Evolutionary conservation across 2,329 filamentous ascomycete genomes (phyloP), one percentile per base, ranked within the genome.

Genomic region (Colletotrichum musicola): DNA sequence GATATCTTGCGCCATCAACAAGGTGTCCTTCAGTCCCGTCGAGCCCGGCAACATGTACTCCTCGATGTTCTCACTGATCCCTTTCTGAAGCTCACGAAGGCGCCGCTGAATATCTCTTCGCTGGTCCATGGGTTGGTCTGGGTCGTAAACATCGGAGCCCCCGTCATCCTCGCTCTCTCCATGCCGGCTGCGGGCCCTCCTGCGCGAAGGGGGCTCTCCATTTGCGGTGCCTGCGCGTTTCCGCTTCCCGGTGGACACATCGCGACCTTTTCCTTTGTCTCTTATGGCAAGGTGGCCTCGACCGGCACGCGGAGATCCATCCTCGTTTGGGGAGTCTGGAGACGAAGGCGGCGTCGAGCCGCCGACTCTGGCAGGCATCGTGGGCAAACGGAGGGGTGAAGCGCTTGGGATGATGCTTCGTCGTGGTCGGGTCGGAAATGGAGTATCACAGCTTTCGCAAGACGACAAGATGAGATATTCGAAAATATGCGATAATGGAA

Each of bases 81-180:
- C 78, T 40, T 82, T 92, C 77, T 81, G 83, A n/a, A 97, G 83
- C 50, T 90, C 88, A 71, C 95, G 88, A 67, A 94, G 85, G 10
- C 85, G 86, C 65, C 89, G 89, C 68, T 94, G 92, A 40, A 97
- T 82, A 61, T 84, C 81, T 25, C 95, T 87, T 47, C 94, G 89
- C 78, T 94, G 88, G 50, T 92, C 88, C 13, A 92, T 84, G 64
- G 93, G 86, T 77, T 98, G 95, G 69, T 97, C 90, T 0, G 94
- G 95, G 75, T 98, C 92, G 78, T 95, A 97, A 5, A 84, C 82
- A 20, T 87, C 84, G 7, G 70, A 66, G 12, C 68, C 58, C 42
- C 53, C 55, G 7, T 46, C 71, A 9, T 72, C 71, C 20, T 72
- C 47, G 25, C 70, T 66, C 4, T 71, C 53, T 14, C 54, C 50